phyloP scores from a whole-genome alignment of 768 basidiomycete genomes.

The Lentinus brumalis region DNA sequence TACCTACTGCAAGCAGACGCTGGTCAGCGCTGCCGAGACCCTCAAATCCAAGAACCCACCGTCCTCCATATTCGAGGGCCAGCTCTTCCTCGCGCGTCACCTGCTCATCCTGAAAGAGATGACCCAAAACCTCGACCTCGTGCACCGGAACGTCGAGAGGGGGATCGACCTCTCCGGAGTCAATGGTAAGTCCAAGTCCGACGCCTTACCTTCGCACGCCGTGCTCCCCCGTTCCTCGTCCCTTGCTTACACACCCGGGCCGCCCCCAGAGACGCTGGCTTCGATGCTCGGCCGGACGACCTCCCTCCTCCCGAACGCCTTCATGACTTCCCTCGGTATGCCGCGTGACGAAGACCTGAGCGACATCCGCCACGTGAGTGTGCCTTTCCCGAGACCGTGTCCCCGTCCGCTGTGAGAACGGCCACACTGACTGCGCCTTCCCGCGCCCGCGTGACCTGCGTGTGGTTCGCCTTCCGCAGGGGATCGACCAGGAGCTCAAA shows the following conservation, averaged over 20 bases:
- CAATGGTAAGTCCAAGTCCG: conserved; percentile 46
- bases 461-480: conserved; percentile 43
- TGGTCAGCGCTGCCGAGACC: conserved; percentile 70
- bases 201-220: not conserved
- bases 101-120: conserved; percentile 92
- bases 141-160: conserved; percentile 44
- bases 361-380: conserved; percentile 70
- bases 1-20: conserved; percentile 76
- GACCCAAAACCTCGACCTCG: conserved; percentile 70
- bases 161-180: conserved; percentile 52
- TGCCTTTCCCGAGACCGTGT: conserved; percentile 4
- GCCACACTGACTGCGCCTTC: not conserved
- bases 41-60: conserved; percentile 54
- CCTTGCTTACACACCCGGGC: conserved; percentile 4
- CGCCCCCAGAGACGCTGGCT: conserved; percentile 51
- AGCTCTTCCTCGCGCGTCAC: conserved; percentile 89
- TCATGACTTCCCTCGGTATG: conserved; percentile 73
- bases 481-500: conserved; percentile 85
- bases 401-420: conserved; percentile 2
- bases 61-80: conserved; percentile 60
- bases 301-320: conserved; percentile 61
- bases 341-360: conserved; percentile 62
- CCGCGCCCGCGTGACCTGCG: not conserved
- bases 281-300: conserved; percentile 64
- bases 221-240: not conserved